phyloP scores from a whole-genome alignment of 352 stramenopile genomes.

The Globisporangium alternatum region DNA sequence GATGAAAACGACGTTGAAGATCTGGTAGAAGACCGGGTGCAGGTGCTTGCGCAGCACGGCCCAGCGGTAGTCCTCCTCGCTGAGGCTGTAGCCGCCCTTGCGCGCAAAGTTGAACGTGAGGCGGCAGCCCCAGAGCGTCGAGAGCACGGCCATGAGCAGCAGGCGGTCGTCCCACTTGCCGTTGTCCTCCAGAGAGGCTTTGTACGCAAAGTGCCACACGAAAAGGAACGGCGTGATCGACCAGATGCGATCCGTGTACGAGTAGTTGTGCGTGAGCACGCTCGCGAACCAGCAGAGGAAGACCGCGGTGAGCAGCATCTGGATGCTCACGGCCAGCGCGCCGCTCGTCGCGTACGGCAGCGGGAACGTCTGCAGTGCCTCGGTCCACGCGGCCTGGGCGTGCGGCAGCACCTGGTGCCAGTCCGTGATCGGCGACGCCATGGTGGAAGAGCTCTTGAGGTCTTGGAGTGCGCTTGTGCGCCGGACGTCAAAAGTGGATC shows the following conservation, averaged over 20 bases:
- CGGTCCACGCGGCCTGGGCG: constrained; percentile 25
- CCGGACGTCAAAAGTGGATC: not conserved
- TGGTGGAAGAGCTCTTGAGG: not conserved
- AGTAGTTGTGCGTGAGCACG: constrained; percentile 86
- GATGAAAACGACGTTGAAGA: constrained; percentile 93
- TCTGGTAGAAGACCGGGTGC: constrained; percentile 78
- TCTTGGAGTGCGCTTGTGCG: not conserved
- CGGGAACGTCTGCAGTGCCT: constrained; percentile 31
- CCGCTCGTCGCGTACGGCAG: constrained; percentile 37
- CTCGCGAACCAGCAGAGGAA: constrained; percentile 58
- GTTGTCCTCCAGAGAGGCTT: constrained; percentile 69
- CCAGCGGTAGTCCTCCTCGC: constrained; percentile 93
- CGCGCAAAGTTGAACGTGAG: constrained; percentile 92
- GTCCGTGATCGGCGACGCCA: constrained; percentile 22
- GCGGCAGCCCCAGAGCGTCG: constrained; percentile 84
- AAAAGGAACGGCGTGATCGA: constrained; percentile 87
- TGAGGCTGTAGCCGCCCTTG: constrained; percentile 88
- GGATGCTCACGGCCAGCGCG: constrained; percentile 41
- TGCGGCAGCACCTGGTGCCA: constrained; percentile 33
- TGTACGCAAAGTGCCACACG: constrained; percentile 74
- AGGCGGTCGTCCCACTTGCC: constrained; percentile 52
- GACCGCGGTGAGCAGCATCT: constrained; percentile 40
- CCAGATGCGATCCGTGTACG: constrained; percentile 92
- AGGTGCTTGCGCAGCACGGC: constrained; percentile 74
- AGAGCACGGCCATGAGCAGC: constrained; percentile 75